Percentiles rank a stretch among this genome's conserved stretches.
These are phyloP conservation scores for Fusarium caatingaense DNA, from an alignment of 2,329 filamentous ascomycete genomes.

Conservation along the genomic window DNA sequence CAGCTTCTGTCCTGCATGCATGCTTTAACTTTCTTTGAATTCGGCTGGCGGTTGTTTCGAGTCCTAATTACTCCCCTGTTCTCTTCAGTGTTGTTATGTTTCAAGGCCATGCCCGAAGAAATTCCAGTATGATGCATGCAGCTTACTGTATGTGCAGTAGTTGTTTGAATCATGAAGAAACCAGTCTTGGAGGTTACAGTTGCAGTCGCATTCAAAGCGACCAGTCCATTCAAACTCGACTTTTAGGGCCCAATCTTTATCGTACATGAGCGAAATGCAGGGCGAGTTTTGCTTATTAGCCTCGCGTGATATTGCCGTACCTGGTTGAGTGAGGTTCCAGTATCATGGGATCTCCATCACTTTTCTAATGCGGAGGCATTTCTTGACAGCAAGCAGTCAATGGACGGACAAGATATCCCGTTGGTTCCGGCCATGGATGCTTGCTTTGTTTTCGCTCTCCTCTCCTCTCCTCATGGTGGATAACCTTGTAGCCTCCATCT, in stretches of 20 bases:
- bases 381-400: constrained; percentile 6
- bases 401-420: constrained; percentile 29
- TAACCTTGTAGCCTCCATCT: constrained; percentile 23
- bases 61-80: constrained; percentile 19
- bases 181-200: background rate
- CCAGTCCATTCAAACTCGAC: background rate
- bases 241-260: constrained; percentile 4
- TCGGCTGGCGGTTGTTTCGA: constrained; percentile 41
- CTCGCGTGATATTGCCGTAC: constrained; percentile 12
- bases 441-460: constrained; percentile 17
- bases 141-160: background rate
- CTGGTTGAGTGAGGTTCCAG: background rate
- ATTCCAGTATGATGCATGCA: background rate
- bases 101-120: constrained; percentile 40
- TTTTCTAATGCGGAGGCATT: constrained; percentile 5
- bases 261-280: background rate
- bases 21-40: constrained; percentile 19
- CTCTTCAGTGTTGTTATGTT: constrained; percentile 39
- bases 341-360: constrained; percentile 20
- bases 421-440: constrained; percentile 1
- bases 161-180: background rate
- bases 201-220: background rate
- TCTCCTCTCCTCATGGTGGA: constrained; percentile 23
- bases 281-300: constrained; percentile 6
- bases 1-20: constrained; percentile 25